Evolutionary conservation across 1,284 basidiomycete species (phyloP).

Genomic region (Naganishia albida): DNA sequence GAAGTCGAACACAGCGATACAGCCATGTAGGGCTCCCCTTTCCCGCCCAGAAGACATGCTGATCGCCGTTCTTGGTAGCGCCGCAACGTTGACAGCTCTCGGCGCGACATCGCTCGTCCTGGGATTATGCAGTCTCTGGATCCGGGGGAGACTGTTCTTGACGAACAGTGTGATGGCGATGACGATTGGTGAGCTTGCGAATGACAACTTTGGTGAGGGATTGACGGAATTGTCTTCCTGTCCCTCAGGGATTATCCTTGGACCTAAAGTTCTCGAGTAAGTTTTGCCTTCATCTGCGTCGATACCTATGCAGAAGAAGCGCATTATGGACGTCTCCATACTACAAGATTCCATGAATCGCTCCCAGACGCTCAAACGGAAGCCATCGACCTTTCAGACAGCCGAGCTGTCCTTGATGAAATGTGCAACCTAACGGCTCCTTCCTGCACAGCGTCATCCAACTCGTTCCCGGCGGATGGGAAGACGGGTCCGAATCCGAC

Average conservation of each 20-base stretch:
- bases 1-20: constrained; percentile 9
- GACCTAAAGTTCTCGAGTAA: constrained; percentile 35
- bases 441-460: constrained; percentile 29
- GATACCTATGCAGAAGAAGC: too few relatives aligned
- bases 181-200: constrained; percentile 30
- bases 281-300: too few relatives aligned
- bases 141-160: constrained; percentile 37
- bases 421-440: background rate
- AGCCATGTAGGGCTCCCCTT: constrained; percentile 15
- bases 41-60: background rate
- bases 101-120: constrained; percentile 37
- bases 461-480: constrained; percentile 37
- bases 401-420: too few relatives aligned
- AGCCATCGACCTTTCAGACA: too few relatives aligned
- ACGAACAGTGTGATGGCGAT: constrained; percentile 37
- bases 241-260: constrained; percentile 35
- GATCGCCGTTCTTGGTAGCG: constrained; percentile 13
- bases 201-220: background rate
- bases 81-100: constrained; percentile 29
- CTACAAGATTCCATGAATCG: too few relatives aligned
- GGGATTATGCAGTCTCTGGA: constrained; percentile 36
- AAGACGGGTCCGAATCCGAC: constrained; percentile 34
- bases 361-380: too few relatives aligned
- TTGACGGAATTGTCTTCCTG: too few relatives aligned
- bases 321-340: too few relatives aligned